Percentiles rank a stretch among this genome's conserved stretches.
These are phyloP conservation scores for Trametes villosa DNA, from an alignment of 768 basidiomycete genomes.

Conservation along the genomic window DNA sequence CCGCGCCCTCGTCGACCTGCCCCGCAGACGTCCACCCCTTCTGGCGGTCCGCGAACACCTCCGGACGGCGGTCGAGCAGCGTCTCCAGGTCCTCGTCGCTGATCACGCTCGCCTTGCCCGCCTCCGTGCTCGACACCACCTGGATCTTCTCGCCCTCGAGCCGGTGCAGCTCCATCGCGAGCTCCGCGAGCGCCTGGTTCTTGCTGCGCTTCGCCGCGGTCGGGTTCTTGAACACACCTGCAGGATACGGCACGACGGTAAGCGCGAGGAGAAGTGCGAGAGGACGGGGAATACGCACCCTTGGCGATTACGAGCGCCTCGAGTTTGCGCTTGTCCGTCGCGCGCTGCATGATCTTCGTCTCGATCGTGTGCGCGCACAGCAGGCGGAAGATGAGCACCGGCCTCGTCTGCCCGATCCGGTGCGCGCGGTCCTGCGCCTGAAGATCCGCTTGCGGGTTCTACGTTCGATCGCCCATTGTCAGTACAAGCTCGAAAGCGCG, in stretches of 20 bases:
- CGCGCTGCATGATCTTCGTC: constrained; percentile 88
- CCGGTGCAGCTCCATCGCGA: constrained; percentile 75
- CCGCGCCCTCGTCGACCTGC: constrained; percentile 19
- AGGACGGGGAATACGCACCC: constrained; percentile 46
- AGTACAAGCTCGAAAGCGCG: neutral
- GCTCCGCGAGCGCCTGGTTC: constrained; percentile 73
- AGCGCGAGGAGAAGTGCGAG: neutral
- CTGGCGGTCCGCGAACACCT: constrained; percentile 71
- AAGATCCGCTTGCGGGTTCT: constrained; percentile 96
- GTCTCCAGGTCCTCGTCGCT: constrained; percentile 80
- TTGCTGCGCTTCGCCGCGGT: constrained; percentile 55
- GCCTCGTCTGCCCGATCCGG: constrained; percentile 91
- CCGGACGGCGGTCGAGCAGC: constrained; percentile 78
- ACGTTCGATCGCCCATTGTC: neutral
- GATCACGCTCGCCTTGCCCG: constrained; percentile 73
- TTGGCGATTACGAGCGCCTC: constrained; percentile 96
- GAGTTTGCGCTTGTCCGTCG: constrained; percentile 83
- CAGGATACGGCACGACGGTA: neutral
- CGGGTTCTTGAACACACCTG: constrained; percentile 83
- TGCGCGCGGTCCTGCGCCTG: constrained; percentile 97
- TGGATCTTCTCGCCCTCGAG: constrained; percentile 91
- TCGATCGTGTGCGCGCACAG: constrained; percentile 90
- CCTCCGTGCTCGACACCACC: constrained; percentile 75
- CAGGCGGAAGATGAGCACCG: constrained; percentile 88
- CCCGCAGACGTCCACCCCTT: constrained; percentile 72